A percentile compares a stretch with the other conserved stretches of the same genome.
Conservation (phyloP, 768 basidiomycete genomes). For the Trametes meyenii region DNA sequence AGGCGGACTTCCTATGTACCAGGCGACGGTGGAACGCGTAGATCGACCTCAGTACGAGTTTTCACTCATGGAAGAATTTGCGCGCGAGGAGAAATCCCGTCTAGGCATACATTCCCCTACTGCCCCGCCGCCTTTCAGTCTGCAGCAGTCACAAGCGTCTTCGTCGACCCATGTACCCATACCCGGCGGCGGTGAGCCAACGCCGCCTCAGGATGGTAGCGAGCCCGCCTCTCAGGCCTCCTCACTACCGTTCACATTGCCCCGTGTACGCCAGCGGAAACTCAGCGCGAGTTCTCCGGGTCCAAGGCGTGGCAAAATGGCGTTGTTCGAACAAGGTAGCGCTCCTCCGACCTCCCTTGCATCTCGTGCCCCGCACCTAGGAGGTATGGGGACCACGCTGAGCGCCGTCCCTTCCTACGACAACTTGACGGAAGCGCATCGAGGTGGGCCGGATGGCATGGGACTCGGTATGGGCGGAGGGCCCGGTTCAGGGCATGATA, state of each 20-base stretch:
- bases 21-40: constrained; percentile 46
- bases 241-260: constrained; percentile 27
- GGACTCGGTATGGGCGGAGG: constrained; percentile 15
- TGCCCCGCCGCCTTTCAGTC: constrained; percentile 18
- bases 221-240: constrained; percentile 20
- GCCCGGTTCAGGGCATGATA: constrained; percentile 55
- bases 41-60: constrained; percentile 70
- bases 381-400: constrained; percentile 31
- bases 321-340: constrained; percentile 71
- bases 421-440: constrained; percentile 33
- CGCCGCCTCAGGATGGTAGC: constrained; percentile 11
- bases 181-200: constrained; percentile 2
- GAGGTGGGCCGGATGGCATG: constrained; percentile 8
- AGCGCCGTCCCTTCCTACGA: constrained; percentile 47
- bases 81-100: constrained; percentile 63
- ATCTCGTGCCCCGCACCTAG: constrained; percentile 34
- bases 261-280: constrained; percentile 74
- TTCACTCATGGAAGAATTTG: constrained; percentile 74
- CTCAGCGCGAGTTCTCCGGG: constrained; percentile 79
- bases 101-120: constrained; percentile 59
- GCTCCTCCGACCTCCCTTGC: constrained; percentile 49
- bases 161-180: constrained; percentile 19
- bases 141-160: constrained; percentile 20
- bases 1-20: constrained; percentile 69
- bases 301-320: constrained; percentile 83